A percentile compares a stretch with the other conserved stretches of the same genome.
These are phyloP conservation scores for Lactarius trivialis DNA, from an alignment of 768 basidiomycete species.

Conservation along the genomic window DNA sequence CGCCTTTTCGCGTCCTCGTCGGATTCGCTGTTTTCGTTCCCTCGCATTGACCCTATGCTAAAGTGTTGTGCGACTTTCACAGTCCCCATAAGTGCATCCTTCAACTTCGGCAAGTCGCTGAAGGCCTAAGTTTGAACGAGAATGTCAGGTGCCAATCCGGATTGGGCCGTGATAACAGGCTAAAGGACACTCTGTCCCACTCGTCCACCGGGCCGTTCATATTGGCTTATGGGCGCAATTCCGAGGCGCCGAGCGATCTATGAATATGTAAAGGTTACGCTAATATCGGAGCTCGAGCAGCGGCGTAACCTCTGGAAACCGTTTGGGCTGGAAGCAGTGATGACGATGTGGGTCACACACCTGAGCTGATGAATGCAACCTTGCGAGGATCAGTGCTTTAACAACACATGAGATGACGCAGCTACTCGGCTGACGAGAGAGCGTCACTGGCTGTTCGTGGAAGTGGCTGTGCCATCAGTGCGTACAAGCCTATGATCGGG, in stretches of 20 bases:
- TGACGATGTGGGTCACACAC: background rate
- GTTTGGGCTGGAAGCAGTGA: background rate
- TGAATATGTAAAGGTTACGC: slow-evolving; percentile 63
- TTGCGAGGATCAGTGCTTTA: slow-evolving; percentile 27
- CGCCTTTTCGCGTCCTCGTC: slow-evolving; percentile 53
- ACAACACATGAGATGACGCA: no score
- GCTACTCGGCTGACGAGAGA: slow-evolving; percentile 59
- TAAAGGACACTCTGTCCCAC: slow-evolving; percentile 52
- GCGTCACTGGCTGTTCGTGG: slow-evolving; percentile 65
- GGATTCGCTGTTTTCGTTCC: slow-evolving; percentile 56
- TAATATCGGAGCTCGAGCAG: slow-evolving; percentile 50
- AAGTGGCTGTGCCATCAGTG: slow-evolving; percentile 53
- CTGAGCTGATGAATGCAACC: slow-evolving; percentile 61
- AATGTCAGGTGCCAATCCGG: background rate
- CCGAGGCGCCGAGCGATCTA: background rate
- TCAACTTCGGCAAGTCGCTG: slow-evolving; percentile 52
- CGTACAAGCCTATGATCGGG: background rate
- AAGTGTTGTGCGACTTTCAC: slow-evolving; percentile 55
- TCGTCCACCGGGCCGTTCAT: slow-evolving; percentile 59
- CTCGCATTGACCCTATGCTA: slow-evolving; percentile 46
- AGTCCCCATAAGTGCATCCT: slow-evolving; percentile 57
- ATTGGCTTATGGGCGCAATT: slow-evolving; percentile 36
- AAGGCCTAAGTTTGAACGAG: slow-evolving; percentile 40
- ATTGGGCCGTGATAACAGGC: background rate
- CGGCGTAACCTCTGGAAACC: slow-evolving; percentile 43